Base-by-base conservation (phyloP, 148 eudicot species). In the Nepenthes gracilis region DNA sequence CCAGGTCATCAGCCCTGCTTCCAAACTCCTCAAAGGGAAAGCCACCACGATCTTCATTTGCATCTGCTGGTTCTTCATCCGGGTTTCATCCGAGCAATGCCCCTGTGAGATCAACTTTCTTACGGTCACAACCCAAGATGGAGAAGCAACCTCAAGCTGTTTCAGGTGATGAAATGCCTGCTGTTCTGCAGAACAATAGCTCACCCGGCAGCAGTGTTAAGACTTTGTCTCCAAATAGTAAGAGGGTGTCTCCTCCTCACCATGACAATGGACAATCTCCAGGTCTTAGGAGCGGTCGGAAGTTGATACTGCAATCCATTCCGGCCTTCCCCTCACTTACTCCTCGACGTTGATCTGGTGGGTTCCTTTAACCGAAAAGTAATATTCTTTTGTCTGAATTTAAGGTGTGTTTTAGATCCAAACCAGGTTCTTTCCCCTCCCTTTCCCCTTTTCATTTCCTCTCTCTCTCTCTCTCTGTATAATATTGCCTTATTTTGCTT, bases 271-370 rank as follows among this genome's bases (percentile, higher is more conserved):
- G 80, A 34, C 60, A 32, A 45, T 72, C 85, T 1, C 79, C 82
- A 9, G 74, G 74, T 47, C 77, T 69, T 43, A 78, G 85, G 62
- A 86, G 85, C 74, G 82, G 83, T 79, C 77, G 95, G 62, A 90
- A 86, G 77, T 61, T 90, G 72, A 84, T 86, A 65, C 77, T 90
- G 60, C 84, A 84, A 65, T 90, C 97, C 3, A 86, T 90, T 61
- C 95, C 97, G 12, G 75, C 94, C 2, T 90, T 86, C 61, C 97
- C 97, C 15, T 90, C 94, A 2, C 90, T 90, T 62, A 80, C 85
- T 55, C 80, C 85, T 43, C 73, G 85, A 59, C 81, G 72, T 49
- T 89, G 74, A 79, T n/a, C n/a, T 5, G 57, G 33, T 54, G 57
- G 15, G 54, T 50, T 50, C 13, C 45, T 3, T 3, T 40, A 8